Evolutionary conservation across 2,329 filamentous ascomycete genomes (phyloP), one percentile per base, ranked within the genome.

Genomic region (Mycogone perniciosa): DNA sequence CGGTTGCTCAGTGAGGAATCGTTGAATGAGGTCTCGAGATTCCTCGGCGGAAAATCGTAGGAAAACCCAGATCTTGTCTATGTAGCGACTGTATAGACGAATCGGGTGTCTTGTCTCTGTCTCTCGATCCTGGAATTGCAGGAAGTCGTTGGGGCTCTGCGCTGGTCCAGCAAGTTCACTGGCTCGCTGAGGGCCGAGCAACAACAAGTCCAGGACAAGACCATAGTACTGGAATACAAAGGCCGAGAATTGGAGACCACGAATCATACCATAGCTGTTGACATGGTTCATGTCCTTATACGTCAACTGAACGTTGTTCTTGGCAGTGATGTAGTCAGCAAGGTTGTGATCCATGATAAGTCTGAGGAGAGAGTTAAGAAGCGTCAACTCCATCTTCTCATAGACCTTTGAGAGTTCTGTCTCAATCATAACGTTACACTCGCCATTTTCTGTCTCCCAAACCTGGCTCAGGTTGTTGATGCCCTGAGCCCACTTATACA

Each of bases 221-320:
- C 95, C 93, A 61, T 99, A 99, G 76, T 91, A 99, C 66, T 99
- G 93, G 79, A 99, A 99, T 26, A 99, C 93, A 56, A 99, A 99
- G 0, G 89, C 93, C 2, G 93, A 96, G 72, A 99, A 99, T 59
- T 99, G 95, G 11, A 99, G 79, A 60, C 95, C 93, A 62, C 93
- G 89, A 62, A 99, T 96, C 86, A 99, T 88, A 60, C 93, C 93
- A 65, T 97, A 99, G 65, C 89, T 95, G 72, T 99, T 99, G 65
- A 95, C 93, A 64, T 99, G 93, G 65, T 96, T 97, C 93, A 99
- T 99, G 62, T 99, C 93, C 75, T 99, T 99, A 77, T 99, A 99
- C 56, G 95, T 96, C 56, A 99, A 80, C 67, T 96, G 92, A 9
- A 99, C 93, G 64, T 99, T 99, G 76, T 99, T 99, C 81, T 99